These are phyloP conservation scores for Fusarium humuli DNA, from an alignment of 2,329 filamentous ascomycete genomes.

Conservation along the genomic window DNA sequence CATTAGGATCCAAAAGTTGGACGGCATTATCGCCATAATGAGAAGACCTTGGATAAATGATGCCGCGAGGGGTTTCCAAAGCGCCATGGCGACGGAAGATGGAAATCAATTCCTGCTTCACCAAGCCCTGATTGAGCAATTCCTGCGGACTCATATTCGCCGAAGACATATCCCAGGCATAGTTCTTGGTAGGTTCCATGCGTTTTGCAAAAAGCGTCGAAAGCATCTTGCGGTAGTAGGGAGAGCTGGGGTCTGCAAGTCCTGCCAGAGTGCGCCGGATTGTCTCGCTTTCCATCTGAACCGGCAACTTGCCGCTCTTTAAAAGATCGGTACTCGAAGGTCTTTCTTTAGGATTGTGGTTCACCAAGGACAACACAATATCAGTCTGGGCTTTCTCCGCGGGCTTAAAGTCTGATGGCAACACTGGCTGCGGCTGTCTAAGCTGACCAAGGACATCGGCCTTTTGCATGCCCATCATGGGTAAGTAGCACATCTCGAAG, in stretches of 20 bases:
- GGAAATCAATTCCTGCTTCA: constrained; percentile 78
- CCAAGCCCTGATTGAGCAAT: constrained; percentile 76
- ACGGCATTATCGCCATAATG: constrained; percentile 82
- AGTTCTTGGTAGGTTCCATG: constrained; percentile 83
- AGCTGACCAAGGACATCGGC: constrained; percentile 74
- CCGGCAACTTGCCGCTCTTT: constrained; percentile 85
- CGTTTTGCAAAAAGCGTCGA: constrained; percentile 84
- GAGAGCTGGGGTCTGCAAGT: constrained; percentile 83
- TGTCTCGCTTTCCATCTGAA: constrained; percentile 93
- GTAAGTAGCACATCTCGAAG: constrained; percentile 92
- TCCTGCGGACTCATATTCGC: constrained; percentile 67
- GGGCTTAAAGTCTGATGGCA: constrained; percentile 79
- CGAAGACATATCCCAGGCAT: constrained; percentile 78
- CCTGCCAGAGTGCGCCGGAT: constrained; percentile 85
- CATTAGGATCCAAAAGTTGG: constrained; percentile 82
- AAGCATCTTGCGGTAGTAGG: constrained; percentile 90
- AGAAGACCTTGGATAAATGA: constrained; percentile 83
- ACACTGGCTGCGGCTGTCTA: constrained; percentile 71
- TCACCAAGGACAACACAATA: constrained; percentile 83
- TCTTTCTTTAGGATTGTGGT: constrained; percentile 82
- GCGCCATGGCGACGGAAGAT: constrained; percentile 93
- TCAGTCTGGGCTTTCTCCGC: constrained; percentile 79
- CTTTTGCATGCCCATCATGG: constrained; percentile 75
- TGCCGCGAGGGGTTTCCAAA: constrained; percentile 79
- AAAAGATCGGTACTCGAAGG: constrained; percentile 86